Evolutionary conservation across 1,284 basidiomycete species (phyloP), one percentile per base, ranked within the genome.

Genomic region (Acaromyces ingoldii): DNA sequence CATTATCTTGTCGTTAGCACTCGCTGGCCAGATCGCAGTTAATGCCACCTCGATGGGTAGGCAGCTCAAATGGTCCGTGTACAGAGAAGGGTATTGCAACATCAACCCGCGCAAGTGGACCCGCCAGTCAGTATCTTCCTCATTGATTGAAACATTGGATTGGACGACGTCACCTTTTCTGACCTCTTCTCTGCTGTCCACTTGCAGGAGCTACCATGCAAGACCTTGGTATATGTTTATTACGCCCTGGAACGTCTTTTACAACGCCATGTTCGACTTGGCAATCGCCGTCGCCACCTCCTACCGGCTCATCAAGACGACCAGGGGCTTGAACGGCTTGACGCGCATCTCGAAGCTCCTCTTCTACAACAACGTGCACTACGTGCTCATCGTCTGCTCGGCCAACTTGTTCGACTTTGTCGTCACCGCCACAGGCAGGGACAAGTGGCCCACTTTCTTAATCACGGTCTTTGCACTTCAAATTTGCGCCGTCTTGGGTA

Each of bases 311-410:
- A 25, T 49, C 48, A 49, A 28, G 22, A 21, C 10, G 11, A 34
- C 33, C 31, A 17, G 40, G 22, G 49, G 37, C 26, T 26, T 30
- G 6, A 30, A 25, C 10, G 49, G 49, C 10, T 25, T 51, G n/a
- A 24, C 40, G 24, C 17, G 42, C 9, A 46, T 51, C 29, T 25
- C 40, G 10, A 17, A 28, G n/a, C 31, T 51, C 15, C 49, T 51
- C n/a, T 51, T 51, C n/a, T 30, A 46, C 49, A 51, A 51, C 42
- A 51, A 51, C 33, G 34, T 51, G 44, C 49, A 51, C 49, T 51
- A 51, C 44, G 29, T 51, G 3, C 10, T 28, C 6, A 45, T 45
- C 4, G 42, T 45, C 6, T 45, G 42, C 24, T 4, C 21, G 13
- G 28, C 26, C 6, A 45, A 45, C 25, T 30, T 45, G 13, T 21